Evolutionary conservation across 2,329 filamentous ascomycete genomes (phyloP).

Genomic region (Diplodia corticola): DNA sequence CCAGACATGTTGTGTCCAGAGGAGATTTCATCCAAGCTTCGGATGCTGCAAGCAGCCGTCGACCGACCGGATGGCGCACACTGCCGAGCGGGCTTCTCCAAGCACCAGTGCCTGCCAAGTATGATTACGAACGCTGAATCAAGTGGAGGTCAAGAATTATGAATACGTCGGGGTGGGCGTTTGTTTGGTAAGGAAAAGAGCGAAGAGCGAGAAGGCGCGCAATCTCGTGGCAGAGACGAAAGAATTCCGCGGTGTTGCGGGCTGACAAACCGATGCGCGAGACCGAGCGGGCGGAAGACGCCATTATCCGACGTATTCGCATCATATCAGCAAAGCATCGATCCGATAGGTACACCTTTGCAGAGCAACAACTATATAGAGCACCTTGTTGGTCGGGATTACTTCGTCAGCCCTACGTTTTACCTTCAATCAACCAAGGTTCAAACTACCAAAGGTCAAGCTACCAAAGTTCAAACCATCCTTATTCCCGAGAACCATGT

Average conservation of each 20-base stretch:
- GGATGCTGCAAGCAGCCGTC: not conserved
- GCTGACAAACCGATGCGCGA: conserved; percentile 7
- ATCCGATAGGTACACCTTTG: not conserved
- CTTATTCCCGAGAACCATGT: conserved; percentile 31
- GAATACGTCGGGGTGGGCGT: not conserved
- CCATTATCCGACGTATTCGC: not conserved
- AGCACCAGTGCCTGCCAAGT: not conserved
- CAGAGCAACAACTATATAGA: not conserved
- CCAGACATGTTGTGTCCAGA: not conserved
- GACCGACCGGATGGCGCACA: not conserved
- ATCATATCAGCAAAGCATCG: conserved; percentile 1
- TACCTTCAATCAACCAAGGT: not conserved
- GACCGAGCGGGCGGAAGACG: not conserved
- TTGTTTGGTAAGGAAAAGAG: too few species aligned
- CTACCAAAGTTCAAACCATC: not conserved
- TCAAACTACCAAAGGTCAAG: too few species aligned
- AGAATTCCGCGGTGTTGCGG: conserved; percentile 13
- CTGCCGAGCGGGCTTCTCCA: not conserved
- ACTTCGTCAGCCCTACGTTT: not conserved
- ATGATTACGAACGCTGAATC: not conserved
- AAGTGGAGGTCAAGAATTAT: not conserved
- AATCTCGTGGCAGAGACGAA: not conserved
- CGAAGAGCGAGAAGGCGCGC: not conserved
- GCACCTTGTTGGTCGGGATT: not conserved
- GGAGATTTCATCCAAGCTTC: not conserved